phyloP scores from a whole-genome alignment of 768 basidiomycete species.

The Suillus weaverae region DNA sequence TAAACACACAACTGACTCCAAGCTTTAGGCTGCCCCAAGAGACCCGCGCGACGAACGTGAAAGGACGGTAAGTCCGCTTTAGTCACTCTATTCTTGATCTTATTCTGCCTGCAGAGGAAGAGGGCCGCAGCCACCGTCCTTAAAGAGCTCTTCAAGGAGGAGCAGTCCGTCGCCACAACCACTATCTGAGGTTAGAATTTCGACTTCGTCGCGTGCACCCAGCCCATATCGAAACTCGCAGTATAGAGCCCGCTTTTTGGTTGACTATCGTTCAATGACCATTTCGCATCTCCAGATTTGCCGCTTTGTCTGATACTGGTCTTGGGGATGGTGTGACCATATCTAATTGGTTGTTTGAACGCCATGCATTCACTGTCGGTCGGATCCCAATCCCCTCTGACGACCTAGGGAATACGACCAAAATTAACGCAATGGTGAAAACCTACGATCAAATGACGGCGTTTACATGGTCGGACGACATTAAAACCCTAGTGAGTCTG shows the following conservation, averaged over 20 bases:
- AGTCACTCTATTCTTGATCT: not conserved
- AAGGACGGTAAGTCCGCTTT: not conserved
- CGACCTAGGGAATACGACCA: no score
- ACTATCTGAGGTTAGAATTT: not conserved
- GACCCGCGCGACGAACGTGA: not conserved
- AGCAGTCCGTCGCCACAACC: not conserved
- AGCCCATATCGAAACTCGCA: not conserved
- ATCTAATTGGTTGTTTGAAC: not conserved
- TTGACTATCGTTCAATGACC: not conserved
- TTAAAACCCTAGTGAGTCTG: not conserved
- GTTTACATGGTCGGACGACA: not conserved
- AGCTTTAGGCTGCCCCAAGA: not conserved
- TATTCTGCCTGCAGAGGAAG: not conserved
- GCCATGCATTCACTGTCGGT: not conserved
- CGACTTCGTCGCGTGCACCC: not conserved
- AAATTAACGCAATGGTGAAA: no score
- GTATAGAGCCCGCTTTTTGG: not conserved
- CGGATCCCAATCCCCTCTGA: not conserved
- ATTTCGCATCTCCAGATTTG: not conserved
- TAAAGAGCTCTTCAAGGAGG: not conserved
- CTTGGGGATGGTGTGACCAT: not conserved
- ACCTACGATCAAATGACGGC: no score
- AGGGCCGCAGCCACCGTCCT: not conserved
- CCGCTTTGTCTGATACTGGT: not conserved
- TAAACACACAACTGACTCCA: not conserved